These are phyloP conservation scores for Linum lewisii DNA, from an alignment of 345 rosid species.

Conservation along the genomic window DNA sequence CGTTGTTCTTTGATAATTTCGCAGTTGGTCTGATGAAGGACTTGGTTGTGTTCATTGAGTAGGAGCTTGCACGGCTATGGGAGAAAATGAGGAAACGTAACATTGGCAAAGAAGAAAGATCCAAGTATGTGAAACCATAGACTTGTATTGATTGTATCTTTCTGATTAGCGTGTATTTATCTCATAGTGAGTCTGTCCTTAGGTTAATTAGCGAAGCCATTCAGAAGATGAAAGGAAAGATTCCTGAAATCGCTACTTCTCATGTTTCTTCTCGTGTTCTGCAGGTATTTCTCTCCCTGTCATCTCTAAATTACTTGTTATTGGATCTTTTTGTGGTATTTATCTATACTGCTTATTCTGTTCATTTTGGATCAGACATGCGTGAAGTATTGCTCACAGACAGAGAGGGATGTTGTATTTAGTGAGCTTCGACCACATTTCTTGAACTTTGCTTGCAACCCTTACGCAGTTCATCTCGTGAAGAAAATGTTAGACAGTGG, in stretches of 20 bases:
- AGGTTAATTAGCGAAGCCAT: constrained; percentile 73
- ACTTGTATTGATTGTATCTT: neutral
- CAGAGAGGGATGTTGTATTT: constrained; percentile 64
- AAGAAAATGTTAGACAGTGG: constrained; percentile 82
- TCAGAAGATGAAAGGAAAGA: constrained; percentile 81
- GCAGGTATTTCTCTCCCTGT: constrained; percentile 49
- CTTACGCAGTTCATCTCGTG: constrained; percentile 65
- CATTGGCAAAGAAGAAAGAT: constrained; percentile 74
- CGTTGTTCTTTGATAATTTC: neutral
- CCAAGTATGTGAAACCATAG: constrained; percentile 38
- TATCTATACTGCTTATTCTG: neutral
- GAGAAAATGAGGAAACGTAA: constrained; percentile 91
- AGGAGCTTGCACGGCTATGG: constrained; percentile 92
- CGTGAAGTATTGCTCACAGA: constrained; percentile 61
- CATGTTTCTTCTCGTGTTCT: constrained; percentile 86
- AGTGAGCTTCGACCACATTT: constrained; percentile 76
- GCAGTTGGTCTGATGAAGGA: neutral
- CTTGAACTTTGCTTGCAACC: constrained; percentile 51
- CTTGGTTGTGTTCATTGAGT: constrained; percentile 1
- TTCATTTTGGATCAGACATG: constrained; percentile 46
- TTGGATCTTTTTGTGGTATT: neutral
- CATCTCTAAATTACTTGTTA: neutral
- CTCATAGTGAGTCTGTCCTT: constrained; percentile 4
- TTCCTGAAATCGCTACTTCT: constrained; percentile 75
- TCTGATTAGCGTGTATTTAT: neutral